Evolutionary conservation across 192 early-diverging fungal genomes (phyloP).

Genomic region (Spizellomyces punctatus): DNA sequence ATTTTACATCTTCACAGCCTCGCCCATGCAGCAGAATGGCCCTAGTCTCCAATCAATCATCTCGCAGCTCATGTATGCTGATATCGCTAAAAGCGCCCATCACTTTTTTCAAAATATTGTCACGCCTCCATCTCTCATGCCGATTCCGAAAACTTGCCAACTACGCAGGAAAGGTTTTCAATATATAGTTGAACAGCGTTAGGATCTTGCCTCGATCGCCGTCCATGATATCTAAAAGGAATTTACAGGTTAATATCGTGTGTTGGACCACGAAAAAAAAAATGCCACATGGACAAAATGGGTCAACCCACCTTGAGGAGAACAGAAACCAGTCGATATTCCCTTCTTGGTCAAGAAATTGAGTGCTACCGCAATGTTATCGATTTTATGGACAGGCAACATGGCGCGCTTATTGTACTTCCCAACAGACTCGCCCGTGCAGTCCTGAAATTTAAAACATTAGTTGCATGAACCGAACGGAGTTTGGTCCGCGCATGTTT

Average conservation of each 20-base stretch:
- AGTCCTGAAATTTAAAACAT: conserved; percentile 17
- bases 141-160: no score
- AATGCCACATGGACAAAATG: neutral
- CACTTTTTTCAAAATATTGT: no score
- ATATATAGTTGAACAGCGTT: conserved; percentile 52
- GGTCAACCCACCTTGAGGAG: conserved; percentile 42
- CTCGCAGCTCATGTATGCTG: no score
- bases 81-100: no score
- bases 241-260: conserved; percentile 3
- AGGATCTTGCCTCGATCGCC: conserved; percentile 53
- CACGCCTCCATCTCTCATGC: no score
- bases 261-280: neutral
- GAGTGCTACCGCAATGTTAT: conserved; percentile 51
- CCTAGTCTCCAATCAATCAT: no score
- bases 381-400: conserved; percentile 52
- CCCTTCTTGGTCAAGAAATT: conserved; percentile 46
- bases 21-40: no score
- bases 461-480: conserved; percentile 3
- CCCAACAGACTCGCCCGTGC: conserved; percentile 46
- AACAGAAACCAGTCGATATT: conserved; percentile 38
- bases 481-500: neutral
- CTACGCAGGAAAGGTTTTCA: conserved; percentile 26
- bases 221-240: conserved; percentile 45
- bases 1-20: no score
- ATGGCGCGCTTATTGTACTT: conserved; percentile 57